Base-by-base conservation (phyloP, 306 rosid species). In the Cicer cuneatum region DNA sequence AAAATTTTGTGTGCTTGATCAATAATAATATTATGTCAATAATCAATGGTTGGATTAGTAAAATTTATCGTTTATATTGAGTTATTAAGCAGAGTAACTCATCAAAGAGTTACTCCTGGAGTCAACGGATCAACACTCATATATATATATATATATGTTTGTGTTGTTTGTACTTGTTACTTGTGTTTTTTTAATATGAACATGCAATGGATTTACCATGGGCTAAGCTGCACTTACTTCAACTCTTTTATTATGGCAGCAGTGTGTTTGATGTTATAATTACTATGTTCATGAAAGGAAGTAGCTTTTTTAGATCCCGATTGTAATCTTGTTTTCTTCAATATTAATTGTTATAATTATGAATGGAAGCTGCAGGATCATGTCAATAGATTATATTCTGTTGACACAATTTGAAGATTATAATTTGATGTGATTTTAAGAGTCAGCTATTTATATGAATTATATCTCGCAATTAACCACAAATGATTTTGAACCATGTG, bases 231-330 rank as follows among this genome's bases (percentile, higher is more conserved):
- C 72, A 49, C 41, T 21, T 54, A 15, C 62, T n/a, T 75, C 19
- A 33, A 38, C 77, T 24, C 7, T 12, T 15, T 69, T 56, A 29
- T 60, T 29, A 29, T 59, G 61, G 33, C 69, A 19, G 39, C 29
- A 29, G 2, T 43, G 14, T 39, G 53, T 10, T 40, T 62, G 61
- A 43, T 66, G 64, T 66, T 29, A 60, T 38, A 69, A 66, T 51
- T 39, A 60, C 38, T 48, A 52, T 67, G 37, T 76, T 6, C 4
- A 10, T 16, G 77, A 42, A 66, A 71, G 43, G 72, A 65, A 65
- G 21, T 72, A 68, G 47, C 64, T 37, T 8, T 16, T 15, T 48
- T 45, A 51, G 49, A 35, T 21, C 24, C 53, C 24, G 63, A 16
- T 60, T 35, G 57, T 38, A 39, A 63, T 54, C 6, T n/a, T 42